Conservation (phyloP, 768 basidiomycete genomes). For the Xerocomellus amylosporus region DNA sequence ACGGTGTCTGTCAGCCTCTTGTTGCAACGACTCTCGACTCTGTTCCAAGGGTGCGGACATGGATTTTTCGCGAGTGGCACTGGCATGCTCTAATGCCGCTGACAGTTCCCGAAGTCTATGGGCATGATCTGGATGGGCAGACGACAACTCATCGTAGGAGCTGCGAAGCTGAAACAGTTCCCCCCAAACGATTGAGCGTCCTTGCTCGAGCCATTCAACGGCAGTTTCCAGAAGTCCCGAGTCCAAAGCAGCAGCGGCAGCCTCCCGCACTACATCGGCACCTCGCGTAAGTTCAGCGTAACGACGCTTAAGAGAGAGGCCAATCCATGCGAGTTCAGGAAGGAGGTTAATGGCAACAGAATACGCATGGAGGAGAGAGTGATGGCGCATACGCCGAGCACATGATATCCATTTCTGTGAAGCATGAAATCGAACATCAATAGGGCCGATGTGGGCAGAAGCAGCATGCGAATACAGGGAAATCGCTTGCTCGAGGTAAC, state of each 20-base stretch:
- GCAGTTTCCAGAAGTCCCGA: conserved; percentile 1
- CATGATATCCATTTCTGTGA: conserved; percentile 2
- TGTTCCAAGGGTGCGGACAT: not conserved
- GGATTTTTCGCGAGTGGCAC: not conserved
- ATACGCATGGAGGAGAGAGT: conserved; percentile 20
- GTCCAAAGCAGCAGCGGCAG: conserved; percentile 22
- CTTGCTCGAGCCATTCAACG: conserved; percentile 18
- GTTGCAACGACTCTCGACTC: not conserved
- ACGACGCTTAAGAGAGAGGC: conserved; percentile 14
- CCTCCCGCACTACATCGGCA: conserved; percentile 18
- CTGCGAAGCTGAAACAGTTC: conserved; percentile 15
- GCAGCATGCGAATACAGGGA: conserved; percentile 1
- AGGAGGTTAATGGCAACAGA: conserved; percentile 8
- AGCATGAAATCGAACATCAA: conserved; percentile 2
- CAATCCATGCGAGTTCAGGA: conserved; percentile 5
- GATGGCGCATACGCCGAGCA: not conserved
- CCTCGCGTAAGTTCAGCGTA: conserved; percentile 5
- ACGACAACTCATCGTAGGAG: not conserved
- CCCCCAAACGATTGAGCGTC: conserved; percentile 14
- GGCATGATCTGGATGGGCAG: conserved; percentile 6
- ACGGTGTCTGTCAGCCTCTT: not conserved
- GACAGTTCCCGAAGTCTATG: not conserved
- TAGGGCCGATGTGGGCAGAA: not conserved
- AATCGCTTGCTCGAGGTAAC: not conserved
- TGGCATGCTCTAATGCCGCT: not conserved